Conservation (phyloP, 805 yeast genomes). For the Sugiyamaella boreocaroliniensis region DNA sequence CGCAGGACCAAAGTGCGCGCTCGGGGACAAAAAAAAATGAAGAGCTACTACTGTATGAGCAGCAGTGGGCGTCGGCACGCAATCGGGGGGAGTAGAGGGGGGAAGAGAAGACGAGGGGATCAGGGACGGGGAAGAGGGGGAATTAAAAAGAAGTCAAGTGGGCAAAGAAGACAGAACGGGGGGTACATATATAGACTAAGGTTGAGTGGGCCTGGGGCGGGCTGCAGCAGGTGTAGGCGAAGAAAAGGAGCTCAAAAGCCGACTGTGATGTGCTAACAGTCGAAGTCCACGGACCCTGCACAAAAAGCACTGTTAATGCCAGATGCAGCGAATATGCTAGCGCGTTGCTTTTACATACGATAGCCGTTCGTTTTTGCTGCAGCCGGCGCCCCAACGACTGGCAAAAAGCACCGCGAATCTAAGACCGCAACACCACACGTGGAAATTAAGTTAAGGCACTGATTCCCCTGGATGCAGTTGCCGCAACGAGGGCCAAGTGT, state of each 20-base stretch:
- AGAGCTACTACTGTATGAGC: too few relatives aligned
- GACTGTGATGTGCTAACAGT: neutral
- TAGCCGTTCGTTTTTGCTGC: neutral
- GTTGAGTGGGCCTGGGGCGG: too few relatives aligned
- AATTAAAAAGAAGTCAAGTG: too few relatives aligned
- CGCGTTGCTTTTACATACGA: neutral
- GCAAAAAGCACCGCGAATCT: neutral
- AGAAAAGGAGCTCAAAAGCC: too few relatives aligned
- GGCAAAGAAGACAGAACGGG: neutral
- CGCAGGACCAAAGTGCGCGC: neutral
- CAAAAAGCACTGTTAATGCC: neutral
- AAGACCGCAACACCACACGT: neutral
- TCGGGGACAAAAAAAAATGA: too few relatives aligned
- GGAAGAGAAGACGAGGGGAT: too few relatives aligned
- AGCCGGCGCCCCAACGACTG: neutral
- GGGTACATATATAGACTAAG: neutral
- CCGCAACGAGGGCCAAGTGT: neutral
- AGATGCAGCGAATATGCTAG: neutral
- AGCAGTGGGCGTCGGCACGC: too few relatives aligned
- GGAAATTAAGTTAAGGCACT: neutral
- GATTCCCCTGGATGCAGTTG: neutral
- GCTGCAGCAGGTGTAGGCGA: too few relatives aligned
- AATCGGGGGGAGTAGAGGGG: too few relatives aligned
- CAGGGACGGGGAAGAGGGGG: too few relatives aligned
- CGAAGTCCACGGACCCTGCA: neutral